phyloP scores from a whole-genome alignment of 495 filamentous ascomycete genomes.

The Neurospora sp. region DNA sequence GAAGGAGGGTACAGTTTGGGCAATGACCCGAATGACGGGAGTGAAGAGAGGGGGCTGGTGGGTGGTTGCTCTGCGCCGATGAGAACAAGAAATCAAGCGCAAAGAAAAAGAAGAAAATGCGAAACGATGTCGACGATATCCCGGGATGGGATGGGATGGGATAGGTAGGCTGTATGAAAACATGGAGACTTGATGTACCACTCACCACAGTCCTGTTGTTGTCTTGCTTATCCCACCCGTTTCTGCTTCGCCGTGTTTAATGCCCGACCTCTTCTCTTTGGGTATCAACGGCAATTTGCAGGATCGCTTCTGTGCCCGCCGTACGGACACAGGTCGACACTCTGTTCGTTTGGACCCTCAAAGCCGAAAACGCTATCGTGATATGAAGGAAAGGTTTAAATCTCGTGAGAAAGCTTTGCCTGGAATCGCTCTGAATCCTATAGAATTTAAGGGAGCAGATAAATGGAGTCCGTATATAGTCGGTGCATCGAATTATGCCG shows the following conservation, averaged over 20 bases:
- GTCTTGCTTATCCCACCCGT: neutral
- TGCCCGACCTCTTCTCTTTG: slow-evolving; percentile 24
- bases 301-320: neutral
- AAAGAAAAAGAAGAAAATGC: neutral
- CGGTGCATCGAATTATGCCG: slow-evolving; percentile 1
- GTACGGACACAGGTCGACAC: neutral
- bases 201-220: neutral
- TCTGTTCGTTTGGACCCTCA: neutral
- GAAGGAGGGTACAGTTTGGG: neutral
- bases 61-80: neutral
- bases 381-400: neutral
- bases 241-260: slow-evolving; percentile 12
- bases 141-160: neutral
- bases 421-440: slow-evolving; percentile 5
- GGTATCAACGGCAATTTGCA: slow-evolving; percentile 18
- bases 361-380: neutral
- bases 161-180: neutral
- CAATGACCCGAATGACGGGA: neutral
- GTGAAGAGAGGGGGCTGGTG: neutral
- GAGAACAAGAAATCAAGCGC: neutral
- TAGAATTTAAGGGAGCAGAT: slow-evolving; percentile 4
- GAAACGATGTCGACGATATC: neutral
- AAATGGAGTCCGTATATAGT: neutral
- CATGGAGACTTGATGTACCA: neutral
- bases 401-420: neutral